phyloP scores from a whole-genome alignment of 83 land plant species.

The Picea abies region DNA sequence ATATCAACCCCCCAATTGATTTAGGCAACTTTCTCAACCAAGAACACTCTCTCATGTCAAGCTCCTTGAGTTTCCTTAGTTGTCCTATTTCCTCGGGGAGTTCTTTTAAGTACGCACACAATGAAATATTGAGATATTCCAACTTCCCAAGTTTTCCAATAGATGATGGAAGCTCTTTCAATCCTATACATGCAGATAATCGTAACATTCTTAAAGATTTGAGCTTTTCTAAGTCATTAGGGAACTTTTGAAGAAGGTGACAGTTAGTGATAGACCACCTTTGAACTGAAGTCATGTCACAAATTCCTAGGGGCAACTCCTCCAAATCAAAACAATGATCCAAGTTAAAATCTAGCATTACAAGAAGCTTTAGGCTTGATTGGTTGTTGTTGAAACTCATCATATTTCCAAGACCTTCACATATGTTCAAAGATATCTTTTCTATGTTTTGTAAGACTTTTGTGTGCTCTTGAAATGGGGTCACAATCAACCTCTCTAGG shows the following conservation, averaged over 20 bases:
- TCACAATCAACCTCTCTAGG: slow-evolving; percentile 44
- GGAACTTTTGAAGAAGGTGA: slow-evolving; percentile 39
- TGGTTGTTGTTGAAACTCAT: background rate
- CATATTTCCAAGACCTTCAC: slow-evolving; percentile 26
- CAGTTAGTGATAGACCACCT: slow-evolving; percentile 48
- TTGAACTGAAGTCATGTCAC: slow-evolving; percentile 26
- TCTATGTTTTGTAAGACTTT: slow-evolving; percentile 25
- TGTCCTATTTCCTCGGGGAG: slow-evolving; percentile 49
- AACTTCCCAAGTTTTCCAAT: too few species aligned
- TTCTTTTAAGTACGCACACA: slow-evolving; percentile 35
- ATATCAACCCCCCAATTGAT: slow-evolving; percentile 20
- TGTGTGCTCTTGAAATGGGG: slow-evolving; percentile 23
- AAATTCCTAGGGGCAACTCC: slow-evolving; percentile 42
- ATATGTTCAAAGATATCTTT: slow-evolving; percentile 50
- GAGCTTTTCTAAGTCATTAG: slow-evolving; percentile 37
- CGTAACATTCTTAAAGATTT: slow-evolving; percentile 37
- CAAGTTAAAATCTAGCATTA: slow-evolving; percentile 40
- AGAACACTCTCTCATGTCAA: slow-evolving; percentile 68
- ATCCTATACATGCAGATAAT: slow-evolving; percentile 42
- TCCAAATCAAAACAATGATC: slow-evolving; percentile 52
- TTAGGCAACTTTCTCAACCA: slow-evolving; percentile 36
- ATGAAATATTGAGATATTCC: slow-evolving; percentile 61
- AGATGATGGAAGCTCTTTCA: slow-evolving; percentile 43
- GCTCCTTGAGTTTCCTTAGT: slow-evolving; percentile 46
- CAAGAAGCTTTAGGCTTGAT: slow-evolving; percentile 29